Base-by-base conservation (phyloP, 1,284 basidiomycete genomes). In the Rhodotorula glutinis region DNA sequence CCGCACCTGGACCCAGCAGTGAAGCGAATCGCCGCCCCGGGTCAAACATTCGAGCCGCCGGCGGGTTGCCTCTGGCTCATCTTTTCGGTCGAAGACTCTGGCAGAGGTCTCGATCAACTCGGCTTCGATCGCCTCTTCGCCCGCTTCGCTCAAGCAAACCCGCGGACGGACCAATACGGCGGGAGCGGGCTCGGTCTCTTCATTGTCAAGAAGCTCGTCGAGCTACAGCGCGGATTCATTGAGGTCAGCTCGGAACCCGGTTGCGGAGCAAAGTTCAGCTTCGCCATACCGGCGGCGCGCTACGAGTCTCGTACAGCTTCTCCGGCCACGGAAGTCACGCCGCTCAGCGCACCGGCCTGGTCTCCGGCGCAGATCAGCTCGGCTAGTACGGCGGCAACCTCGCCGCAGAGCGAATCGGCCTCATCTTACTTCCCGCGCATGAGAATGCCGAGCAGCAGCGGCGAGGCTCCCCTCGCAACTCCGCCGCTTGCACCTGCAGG, bases 141-240 rank as follows among this genome's bases (percentile, higher is more conserved):
- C 52, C 63, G 73, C 25, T 74, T 68, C 60, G 29, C 66, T 10
- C 73, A 74, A 49, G 71, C 71, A 10, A 69, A 65, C 13, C 73
- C 73, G 3, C 69, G 51, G 27, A 29, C 47, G 59, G 56, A 70
- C 53, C 56, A 69, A 43, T 73, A 73, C 44, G 65, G 70, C 21
- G 72, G 71, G 2, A 53, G 44, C 3, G 69, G 73, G 23, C 64
- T 75, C n/a, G 73, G 73, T 23, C 62, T 75, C 4, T 74, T 68
- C 63, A 71, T 75, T 23, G 67, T 64, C 13, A 72, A 71, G 57
- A 60, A 66, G 38, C 65, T 76, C 33, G 65, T 75, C 49, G 73
- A 74, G 61, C 64, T 74, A 0, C 73, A 75, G 40, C 53, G 57
- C 16, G 75, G 75, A 8, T 66, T 69, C 57, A 73, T 76, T 30